Percentiles rank a stretch among this genome's conserved stretches.
These are phyloP conservation scores for Eurotiales sp. DNA, from an alignment of 2,329 filamentous ascomycete genomes.

Conservation along the genomic window DNA sequence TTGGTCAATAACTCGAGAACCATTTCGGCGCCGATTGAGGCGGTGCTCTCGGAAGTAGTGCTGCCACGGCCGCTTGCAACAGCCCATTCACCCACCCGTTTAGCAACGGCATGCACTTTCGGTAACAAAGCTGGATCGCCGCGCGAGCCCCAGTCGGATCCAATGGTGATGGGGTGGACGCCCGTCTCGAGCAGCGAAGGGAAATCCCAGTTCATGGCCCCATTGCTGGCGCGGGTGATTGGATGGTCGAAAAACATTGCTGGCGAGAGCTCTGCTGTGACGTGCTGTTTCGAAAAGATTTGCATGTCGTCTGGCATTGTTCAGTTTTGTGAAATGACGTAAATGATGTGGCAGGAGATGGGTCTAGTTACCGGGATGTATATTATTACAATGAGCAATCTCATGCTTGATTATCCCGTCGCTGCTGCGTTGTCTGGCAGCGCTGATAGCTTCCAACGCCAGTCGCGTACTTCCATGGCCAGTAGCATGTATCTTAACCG, in stretches of 20 bases:
- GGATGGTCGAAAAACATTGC: constrained; percentile 13
- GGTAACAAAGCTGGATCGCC: background rate
- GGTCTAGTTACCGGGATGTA: constrained; percentile 21
- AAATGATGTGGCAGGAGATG: background rate
- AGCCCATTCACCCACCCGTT: background rate
- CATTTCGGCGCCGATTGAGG: background rate
- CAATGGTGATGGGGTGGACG: background rate
- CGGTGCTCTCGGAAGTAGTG: background rate
- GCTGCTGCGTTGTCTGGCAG: constrained; percentile 22
- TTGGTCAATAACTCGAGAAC: constrained; percentile 6
- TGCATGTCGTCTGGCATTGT: constrained; percentile 21
- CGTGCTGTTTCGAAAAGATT: constrained; percentile 24
- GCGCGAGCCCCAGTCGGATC: background rate
- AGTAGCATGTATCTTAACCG: constrained; percentile 32
- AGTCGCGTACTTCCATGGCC: constrained; percentile 27
- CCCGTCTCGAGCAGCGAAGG: background rate
- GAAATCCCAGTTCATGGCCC: constrained; percentile 10
- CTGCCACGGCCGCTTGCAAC: too few species aligned
- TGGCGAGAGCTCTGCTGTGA: constrained; percentile 29
- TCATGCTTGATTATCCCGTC: constrained; percentile 25
- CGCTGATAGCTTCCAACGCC: constrained; percentile 29
- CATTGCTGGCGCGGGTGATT: constrained; percentile 3
- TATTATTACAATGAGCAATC: constrained; percentile 25
- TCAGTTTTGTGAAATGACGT: background rate
- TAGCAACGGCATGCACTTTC: background rate